Conservation (phyloP, 1,139 yeast genomes). For the Pichia sp. region DNA sequence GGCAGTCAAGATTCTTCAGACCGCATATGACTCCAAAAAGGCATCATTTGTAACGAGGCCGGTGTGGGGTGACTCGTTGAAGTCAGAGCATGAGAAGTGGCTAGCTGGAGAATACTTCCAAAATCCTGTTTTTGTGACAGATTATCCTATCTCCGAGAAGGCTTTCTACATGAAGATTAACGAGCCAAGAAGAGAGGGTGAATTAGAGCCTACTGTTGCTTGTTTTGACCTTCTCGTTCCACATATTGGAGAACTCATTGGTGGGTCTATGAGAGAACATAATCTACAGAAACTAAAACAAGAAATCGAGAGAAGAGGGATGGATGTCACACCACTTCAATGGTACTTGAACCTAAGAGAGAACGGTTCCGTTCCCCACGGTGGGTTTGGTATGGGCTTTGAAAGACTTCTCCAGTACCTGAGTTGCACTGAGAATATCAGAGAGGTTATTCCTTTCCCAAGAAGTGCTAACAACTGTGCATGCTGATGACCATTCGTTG, state of each 20-base stretch:
- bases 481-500: too few species aligned
- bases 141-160: slow-evolving; percentile 72
- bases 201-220: slow-evolving; percentile 51
- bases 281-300: slow-evolving; percentile 37
- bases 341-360: slow-evolving; percentile 78
- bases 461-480: slow-evolving; percentile 43
- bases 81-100: slow-evolving; percentile 89
- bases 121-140: slow-evolving; percentile 82
- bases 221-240: slow-evolving; percentile 89
- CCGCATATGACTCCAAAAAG: slow-evolving; percentile 25
- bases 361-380: slow-evolving; percentile 86
- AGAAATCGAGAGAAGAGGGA: slow-evolving; percentile 44
- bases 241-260: slow-evolving; percentile 91
- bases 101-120: slow-evolving; percentile 62
- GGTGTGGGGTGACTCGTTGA: slow-evolving; percentile 66
- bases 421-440: slow-evolving; percentile 63
- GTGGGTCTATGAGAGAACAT: slow-evolving; percentile 91
- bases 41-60: slow-evolving; percentile 30
- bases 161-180: slow-evolving; percentile 84
- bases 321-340: slow-evolving; percentile 53
- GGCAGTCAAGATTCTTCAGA: slow-evolving; percentile 51
- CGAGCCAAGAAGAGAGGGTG: slow-evolving; percentile 25
- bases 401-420: slow-evolving; percentile 76
- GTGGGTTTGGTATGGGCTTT: slow-evolving; percentile 96
- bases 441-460: slow-evolving; percentile 86